Evolutionary conservation across 2,329 filamentous ascomycete genomes (phyloP), one percentile per base, ranked within the genome.

Genomic region (Aspergillus neoniger): DNA sequence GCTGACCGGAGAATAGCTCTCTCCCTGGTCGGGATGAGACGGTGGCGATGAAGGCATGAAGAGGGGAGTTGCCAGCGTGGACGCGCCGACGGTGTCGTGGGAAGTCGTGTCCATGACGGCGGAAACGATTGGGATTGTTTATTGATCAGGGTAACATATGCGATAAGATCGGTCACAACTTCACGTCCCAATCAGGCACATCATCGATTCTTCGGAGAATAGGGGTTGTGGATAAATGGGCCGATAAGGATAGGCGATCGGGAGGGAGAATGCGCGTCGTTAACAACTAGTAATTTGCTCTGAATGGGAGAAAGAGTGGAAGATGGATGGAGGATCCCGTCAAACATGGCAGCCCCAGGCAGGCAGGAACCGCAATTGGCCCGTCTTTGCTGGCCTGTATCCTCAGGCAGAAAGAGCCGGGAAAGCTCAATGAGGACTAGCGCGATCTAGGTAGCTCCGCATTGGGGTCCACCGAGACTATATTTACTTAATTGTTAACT

Each of bases 51-150:
- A 75, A 21, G 73, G 71, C 66, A 76, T 75, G 49, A 73, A 75
- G 3, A 71, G 64, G 14, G 76, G 75, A 4, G 71, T 77, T 12
- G 69, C 72, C 19, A 79, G 63, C 9, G 75, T 76, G 5, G 76
- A 79, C 44, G 75, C 69, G 44, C 76, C 77, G 58, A 79, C 72
- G 6, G 76, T 78, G 57, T 79, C 77, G 64, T 79, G 77, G 53
- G 76, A 73, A 55, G 75, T 72, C 51, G 76, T 69, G 65, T 74
- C 70, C 77, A 79, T 79, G 62, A 52, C 70, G 63, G 61, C 38
- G 55, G 25, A 15, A 58, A 30, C 47, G 17, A 36, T 48, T 17
- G 50, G 5, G 12, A n/a, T 50, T 36, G 28, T 48, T 19, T 47
- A 38, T 44, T 30, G 38, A 36, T 55, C 25, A 41, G 30, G 23